These are phyloP conservation scores for Phytophthora hybrid DNA, from an alignment of 352 stramenopile species.

Conservation along the genomic window DNA sequence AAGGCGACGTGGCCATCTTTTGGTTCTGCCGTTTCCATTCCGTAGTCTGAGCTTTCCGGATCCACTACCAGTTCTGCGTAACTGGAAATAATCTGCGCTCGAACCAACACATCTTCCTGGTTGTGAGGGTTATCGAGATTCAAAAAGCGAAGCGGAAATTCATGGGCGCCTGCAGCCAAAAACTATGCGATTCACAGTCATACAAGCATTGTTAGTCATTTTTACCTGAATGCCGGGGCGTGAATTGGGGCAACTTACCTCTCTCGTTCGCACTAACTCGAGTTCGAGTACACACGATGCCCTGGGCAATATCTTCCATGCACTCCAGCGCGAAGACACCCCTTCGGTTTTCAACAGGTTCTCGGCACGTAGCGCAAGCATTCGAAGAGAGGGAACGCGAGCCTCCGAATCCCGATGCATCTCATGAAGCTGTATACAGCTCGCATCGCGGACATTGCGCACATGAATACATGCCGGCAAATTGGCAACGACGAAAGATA, in stretches of 20 bases:
- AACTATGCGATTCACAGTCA: slow-evolving; percentile 36
- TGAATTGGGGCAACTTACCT: slow-evolving; percentile 48
- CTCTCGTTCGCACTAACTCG: slow-evolving; percentile 67
- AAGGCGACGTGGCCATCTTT: slow-evolving; percentile 67
- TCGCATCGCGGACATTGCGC: slow-evolving; percentile 46
- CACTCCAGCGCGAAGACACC: slow-evolving; percentile 24
- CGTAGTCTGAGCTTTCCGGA: slow-evolving; percentile 71
- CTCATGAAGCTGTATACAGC: slow-evolving; percentile 36
- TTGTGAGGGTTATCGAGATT: slow-evolving; percentile 89
- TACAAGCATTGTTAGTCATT: slow-evolving; percentile 16
- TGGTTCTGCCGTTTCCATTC: slow-evolving; percentile 24
- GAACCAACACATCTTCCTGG: slow-evolving; percentile 65
- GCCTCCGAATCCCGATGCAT: slow-evolving; percentile 8
- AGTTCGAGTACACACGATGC: slow-evolving; percentile 65
- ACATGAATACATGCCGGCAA: slow-evolving; percentile 67
- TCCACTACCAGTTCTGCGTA: slow-evolving; percentile 86
- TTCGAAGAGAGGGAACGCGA: slow-evolving; percentile 52
- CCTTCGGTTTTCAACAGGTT: slow-evolving; percentile 17
- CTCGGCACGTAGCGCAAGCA: slow-evolving; percentile 54
- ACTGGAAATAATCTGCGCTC: slow-evolving; percentile 84
- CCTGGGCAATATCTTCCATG: slow-evolving; percentile 63
- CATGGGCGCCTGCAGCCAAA: slow-evolving; percentile 59
- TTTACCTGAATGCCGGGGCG: not conserved
- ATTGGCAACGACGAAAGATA: slow-evolving; percentile 70
- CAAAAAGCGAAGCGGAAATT: slow-evolving; percentile 70